Percentiles rank a stretch among this genome's conserved stretches.
Evolutionary conservation across 148 eudicot genomes (phyloP).

Genomic region (Rhododendron griersonianum): DNA sequence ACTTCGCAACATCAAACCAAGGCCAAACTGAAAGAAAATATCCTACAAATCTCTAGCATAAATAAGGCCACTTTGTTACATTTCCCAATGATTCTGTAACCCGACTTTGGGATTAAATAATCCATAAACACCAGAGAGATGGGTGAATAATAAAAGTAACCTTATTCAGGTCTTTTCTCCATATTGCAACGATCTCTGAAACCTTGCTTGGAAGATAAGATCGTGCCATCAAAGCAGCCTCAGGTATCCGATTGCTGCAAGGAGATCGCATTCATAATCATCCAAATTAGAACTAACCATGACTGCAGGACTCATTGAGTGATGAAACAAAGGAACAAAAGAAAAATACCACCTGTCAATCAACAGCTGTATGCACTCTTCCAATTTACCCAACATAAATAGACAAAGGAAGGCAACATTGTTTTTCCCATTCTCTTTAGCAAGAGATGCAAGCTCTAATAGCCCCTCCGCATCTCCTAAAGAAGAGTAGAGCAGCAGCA

Average conservation of each 20-base stretch:
- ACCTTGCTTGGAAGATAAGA: slow-evolving; percentile 97
- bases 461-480: slow-evolving; percentile 96
- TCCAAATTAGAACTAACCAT: neutral
- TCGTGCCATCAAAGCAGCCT: slow-evolving; percentile 95
- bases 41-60: neutral
- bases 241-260: slow-evolving; percentile 94
- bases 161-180: slow-evolving; percentile 95
- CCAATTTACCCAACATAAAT: slow-evolving; percentile 83
- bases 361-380: slow-evolving; percentile 90
- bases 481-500: slow-evolving; percentile 90
- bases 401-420: slow-evolving; percentile 91
- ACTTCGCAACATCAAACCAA: neutral
- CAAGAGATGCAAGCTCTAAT: slow-evolving; percentile 62
- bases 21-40: neutral
- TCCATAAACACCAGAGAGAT: neutral
- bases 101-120: neutral
- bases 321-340: neutral
- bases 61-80: neutral
- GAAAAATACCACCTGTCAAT: slow-evolving; percentile 60
- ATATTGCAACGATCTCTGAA: slow-evolving; percentile 77
- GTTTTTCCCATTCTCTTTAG: slow-evolving; percentile 86
- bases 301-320: neutral
- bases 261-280: slow-evolving; percentile 13
- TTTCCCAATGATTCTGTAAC: neutral
- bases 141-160: slow-evolving; percentile 22